Percentiles rank a stretch among this genome's conserved stretches.
Conservation (phyloP, 1,139 yeast genomes). For the Lodderomyces orthopsilosis region DNA sequence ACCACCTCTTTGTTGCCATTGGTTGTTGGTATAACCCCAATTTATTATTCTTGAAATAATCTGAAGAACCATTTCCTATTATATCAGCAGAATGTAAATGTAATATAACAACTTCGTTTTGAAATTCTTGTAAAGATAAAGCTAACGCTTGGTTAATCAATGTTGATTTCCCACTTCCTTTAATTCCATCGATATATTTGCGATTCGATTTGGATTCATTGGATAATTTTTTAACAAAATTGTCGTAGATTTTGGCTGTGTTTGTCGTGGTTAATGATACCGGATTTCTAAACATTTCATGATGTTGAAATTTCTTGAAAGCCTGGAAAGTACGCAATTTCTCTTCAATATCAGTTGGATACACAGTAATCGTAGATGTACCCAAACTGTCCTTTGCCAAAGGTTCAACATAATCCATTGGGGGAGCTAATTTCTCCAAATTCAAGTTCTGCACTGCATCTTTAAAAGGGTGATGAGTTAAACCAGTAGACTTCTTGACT, state of each 20-base stretch:
- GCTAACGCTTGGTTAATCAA: slow-evolving; percentile 72
- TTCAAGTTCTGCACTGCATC: slow-evolving; percentile 35
- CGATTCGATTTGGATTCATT: slow-evolving; percentile 39
- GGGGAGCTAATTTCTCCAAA: slow-evolving; percentile 13
- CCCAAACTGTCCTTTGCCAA: not conserved
- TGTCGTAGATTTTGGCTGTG: slow-evolving; percentile 23
- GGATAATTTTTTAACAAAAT: slow-evolving; percentile 26
- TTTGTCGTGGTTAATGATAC: slow-evolving; percentile 48
- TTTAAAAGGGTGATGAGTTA: slow-evolving; percentile 41
- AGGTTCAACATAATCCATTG: slow-evolving; percentile 2
- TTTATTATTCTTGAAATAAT: slow-evolving; percentile 55
- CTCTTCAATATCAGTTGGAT: slow-evolving; percentile 19
- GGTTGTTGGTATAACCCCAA: slow-evolving; percentile 68
- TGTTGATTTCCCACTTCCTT: slow-evolving; percentile 81
- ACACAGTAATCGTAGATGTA: slow-evolving; percentile 22
- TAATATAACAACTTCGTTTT: slow-evolving; percentile 53
- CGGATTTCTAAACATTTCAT: slow-evolving; percentile 60
- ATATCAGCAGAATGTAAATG: slow-evolving; percentile 65
- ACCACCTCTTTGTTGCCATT: slow-evolving; percentile 64
- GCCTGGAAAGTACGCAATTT: slow-evolving; percentile 40
- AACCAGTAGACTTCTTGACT: slow-evolving; percentile 26
- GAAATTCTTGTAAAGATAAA: slow-evolving; percentile 40
- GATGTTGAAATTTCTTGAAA: slow-evolving; percentile 62
- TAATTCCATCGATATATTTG: slow-evolving; percentile 61
- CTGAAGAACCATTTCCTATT: slow-evolving; percentile 69